Evolutionary conservation across 495 filamentous ascomycete species (phyloP), one percentile per base, ranked within the genome.

Genomic region (Lentithecium fluviatile): DNA sequence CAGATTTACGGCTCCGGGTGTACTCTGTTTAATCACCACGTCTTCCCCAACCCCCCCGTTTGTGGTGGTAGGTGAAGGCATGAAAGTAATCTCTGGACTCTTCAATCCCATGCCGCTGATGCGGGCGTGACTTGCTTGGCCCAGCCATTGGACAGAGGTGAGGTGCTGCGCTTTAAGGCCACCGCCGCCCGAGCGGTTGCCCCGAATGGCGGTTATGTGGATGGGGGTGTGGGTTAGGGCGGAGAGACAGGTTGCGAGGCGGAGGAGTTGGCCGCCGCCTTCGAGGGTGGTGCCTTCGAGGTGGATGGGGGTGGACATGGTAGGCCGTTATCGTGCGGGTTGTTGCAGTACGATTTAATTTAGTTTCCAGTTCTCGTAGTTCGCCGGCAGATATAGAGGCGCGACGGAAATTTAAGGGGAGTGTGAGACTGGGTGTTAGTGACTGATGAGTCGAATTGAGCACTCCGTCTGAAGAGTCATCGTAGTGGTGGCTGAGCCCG

Each of bases 181-280:
- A 71, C 72, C 65, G 42, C 64, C 73, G 19, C 75, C 74, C 6
- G 68, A 69, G 34, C 91, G 77, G 47, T 88, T 91, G 19, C 83
- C 89, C 17, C 91, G 80, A 17, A 94, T 84, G 64, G 89, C 68
- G 26, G 80, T 74, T 45, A 96, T 84, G 42, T 78, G 77, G 46
- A 95, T 76, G 6, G 89, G 82, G 7, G 75, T 78, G 5, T 78
- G 73, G 7, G 85, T 86, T 6, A 95, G 76, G 0, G 88, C 83
- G 0, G 89, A 84, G 0, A 95, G 73, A 10, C 80, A 82, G 29
- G 88, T 72, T 1, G 88, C 88, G 43, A 89, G 79, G 45, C 91
- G 82, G 26, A 94, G 80, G 0, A 96, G 76, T 71, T 96, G 90
- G 8, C 90, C 91, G 29, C 90, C 91, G 37, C 91, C 90, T 76